These are phyloP conservation scores for Solanum bulbocastanum DNA, from an alignment of 257 asterid species.

Conservation along the genomic window DNA sequence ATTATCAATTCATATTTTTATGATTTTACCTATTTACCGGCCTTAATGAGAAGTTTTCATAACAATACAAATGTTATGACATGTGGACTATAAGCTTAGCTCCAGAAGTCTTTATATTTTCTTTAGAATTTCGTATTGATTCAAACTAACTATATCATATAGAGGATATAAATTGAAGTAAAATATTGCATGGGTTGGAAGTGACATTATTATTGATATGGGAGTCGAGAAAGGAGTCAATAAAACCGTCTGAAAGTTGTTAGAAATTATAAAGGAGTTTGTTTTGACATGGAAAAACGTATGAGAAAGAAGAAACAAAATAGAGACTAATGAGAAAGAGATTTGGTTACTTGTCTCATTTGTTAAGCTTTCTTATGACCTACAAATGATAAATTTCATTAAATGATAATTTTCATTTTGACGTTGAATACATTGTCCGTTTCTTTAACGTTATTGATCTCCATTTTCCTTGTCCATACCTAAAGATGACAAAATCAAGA, in stretches of 20 bases:
- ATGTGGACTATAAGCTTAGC: no score
- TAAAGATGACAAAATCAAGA: background rate
- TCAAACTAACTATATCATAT: background rate
- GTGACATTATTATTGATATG: slow-evolving; percentile 7
- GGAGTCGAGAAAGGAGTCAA: slow-evolving; percentile 32
- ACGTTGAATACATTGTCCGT: background rate
- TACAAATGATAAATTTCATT: background rate
- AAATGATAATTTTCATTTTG: background rate
- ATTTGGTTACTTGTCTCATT: slow-evolving; percentile 10
- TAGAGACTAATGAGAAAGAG: background rate
- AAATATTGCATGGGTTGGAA: background rate
- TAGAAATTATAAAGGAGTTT: background rate
- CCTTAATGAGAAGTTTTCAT: no score
- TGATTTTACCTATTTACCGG: background rate
- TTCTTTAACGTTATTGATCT: background rate
- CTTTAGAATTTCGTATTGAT: background rate
- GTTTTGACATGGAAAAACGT: slow-evolving; percentile 7
- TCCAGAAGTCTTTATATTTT: background rate
- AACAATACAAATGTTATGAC: no score
- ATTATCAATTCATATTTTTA: background rate
- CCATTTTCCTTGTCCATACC: background rate
- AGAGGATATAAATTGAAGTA: background rate
- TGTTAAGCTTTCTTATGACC: background rate
- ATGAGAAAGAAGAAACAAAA: background rate
- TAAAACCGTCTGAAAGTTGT: slow-evolving; percentile 22